Evolutionary conservation across 1,284 basidiomycete genomes (phyloP), one percentile per base, ranked within the genome.

Genomic region (Ganoderma resinaceum): DNA sequence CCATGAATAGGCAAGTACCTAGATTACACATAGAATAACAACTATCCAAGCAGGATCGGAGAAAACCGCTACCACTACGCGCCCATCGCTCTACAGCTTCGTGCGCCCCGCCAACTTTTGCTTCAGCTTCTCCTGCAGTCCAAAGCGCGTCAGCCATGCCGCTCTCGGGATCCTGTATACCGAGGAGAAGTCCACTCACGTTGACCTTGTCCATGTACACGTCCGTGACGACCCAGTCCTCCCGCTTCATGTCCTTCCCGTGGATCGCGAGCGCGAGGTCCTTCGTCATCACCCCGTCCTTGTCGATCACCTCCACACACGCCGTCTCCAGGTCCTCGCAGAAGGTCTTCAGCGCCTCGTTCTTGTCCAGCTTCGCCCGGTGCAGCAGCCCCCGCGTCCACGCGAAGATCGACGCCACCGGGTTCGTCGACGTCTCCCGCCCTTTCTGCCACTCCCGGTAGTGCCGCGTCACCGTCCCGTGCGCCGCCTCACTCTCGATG

Each of bases 401-500:
- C 16, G 97, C 97, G 78, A 97, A 99, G 85, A 99, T 99, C 67
- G 95, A 97, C 53, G 97, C 97, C 74, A 99, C 96, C 43, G 96
- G 96, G 89, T 99, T 99, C 69, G 97, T 99, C 70, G 94, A 95
- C 18, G 96, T 98, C 83, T 98, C 96, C 71, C 93, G 91, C 70
- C 95, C 95, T 84, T 98, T 97, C 83, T 99, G 97, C 82, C 92
- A 94, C 84, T 99, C 96, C 68, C 97, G 93, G 85, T 96, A 99
- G 84, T 99, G 97, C 43, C 97, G 91, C 8, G 97, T 98, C 67
- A 97, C 94, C 14, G 93, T 94, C 31, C 90, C 96, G 80, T 98
- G 96, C n/a, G 96, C 96, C 64, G 96, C 96, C 83, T 98, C 97
- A 71, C 91, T 90, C 83, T 97, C 95, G 79, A 98, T 92, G 66